Evolutionary conservation across 345 rosid species (phyloP).

Genomic region (Moricandia arvensis): DNA sequence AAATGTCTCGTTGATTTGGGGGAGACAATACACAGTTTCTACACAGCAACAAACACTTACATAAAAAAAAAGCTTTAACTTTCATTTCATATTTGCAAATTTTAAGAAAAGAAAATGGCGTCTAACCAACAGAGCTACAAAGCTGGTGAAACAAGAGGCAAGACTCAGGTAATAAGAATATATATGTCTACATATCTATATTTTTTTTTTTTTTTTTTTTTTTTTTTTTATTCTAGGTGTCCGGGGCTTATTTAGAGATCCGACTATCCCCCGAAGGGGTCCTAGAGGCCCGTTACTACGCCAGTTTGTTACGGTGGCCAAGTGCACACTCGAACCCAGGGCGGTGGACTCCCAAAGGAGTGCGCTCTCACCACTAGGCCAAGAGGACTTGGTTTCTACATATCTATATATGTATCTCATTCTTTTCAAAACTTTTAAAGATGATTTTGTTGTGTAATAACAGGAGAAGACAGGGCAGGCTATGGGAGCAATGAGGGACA

Average conservation of each 20-base stretch:
- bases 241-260: too few relatives aligned
- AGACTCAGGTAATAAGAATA: constrained; percentile 44
- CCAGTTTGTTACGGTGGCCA: too few relatives aligned
- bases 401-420: not conserved
- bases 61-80: not conserved
- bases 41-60: constrained; percentile 1
- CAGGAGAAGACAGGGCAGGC: constrained; percentile 40
- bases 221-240: too few relatives aligned
- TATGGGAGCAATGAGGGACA: constrained; percentile 35
- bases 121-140: constrained; percentile 48
- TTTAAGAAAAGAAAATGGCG: constrained; percentile 44
- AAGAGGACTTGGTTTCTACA: too few relatives aligned
- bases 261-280: too few relatives aligned
- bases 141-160: constrained; percentile 63
- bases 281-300: too few relatives aligned
- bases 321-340: too few relatives aligned
- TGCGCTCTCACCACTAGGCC: too few relatives aligned
- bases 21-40: constrained; percentile 12
- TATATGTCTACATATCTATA: not conserved
- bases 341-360: too few relatives aligned
- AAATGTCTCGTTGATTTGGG: constrained; percentile 27
- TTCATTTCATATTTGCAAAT: not conserved
- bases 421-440: not conserved
- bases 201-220: too few relatives aligned
- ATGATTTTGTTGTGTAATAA: constrained; percentile 1